A percentile compares a stretch with the other conserved stretches of the same genome.
These are phyloP conservation scores for Trypanosoma boissoni DNA, from an alignment of 208 protist species.

Conservation along the genomic window DNA sequence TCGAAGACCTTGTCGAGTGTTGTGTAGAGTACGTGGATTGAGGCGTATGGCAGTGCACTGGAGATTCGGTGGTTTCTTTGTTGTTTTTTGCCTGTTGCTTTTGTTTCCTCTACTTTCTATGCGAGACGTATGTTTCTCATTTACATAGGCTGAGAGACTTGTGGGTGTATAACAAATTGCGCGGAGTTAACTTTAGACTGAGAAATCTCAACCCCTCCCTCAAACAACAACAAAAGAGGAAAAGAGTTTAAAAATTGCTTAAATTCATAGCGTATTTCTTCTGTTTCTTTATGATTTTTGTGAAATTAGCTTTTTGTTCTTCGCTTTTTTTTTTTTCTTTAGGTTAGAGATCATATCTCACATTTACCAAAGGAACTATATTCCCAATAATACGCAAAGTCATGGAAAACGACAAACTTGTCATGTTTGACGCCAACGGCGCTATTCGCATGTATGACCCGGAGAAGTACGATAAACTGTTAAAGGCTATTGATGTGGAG, in stretches of 20 bases:
- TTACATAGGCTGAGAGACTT: too few species aligned
- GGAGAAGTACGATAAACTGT: constrained; percentile 84
- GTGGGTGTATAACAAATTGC: too few species aligned
- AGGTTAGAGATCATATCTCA: too few species aligned
- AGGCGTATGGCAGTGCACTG: too few species aligned
- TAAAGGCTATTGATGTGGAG: constrained; percentile 71
- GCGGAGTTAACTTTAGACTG: too few species aligned
- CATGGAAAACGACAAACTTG: constrained; percentile 83
- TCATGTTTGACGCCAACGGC: constrained; percentile 89
- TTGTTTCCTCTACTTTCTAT: too few species aligned
- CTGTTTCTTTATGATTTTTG: not conserved
- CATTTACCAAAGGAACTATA: too few species aligned
- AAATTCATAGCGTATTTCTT: not conserved
- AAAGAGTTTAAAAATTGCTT: not conserved
- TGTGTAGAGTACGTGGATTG: constrained; percentile 25
- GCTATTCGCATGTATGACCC: constrained; percentile 90
- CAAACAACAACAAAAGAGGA: not conserved
- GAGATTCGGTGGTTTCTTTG: too few species aligned
- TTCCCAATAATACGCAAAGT: not conserved
- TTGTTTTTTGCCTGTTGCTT: too few species aligned
- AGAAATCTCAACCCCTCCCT: too few species aligned
- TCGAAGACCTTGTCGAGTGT: constrained; percentile 27
- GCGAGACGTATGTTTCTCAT: too few species aligned
- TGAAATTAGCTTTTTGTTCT: not conserved
- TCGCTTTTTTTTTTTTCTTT: constrained; percentile 12